phyloP scores from a whole-genome alignment of 371 early-diverging fungal species.

The Mortierella sp. region DNA sequence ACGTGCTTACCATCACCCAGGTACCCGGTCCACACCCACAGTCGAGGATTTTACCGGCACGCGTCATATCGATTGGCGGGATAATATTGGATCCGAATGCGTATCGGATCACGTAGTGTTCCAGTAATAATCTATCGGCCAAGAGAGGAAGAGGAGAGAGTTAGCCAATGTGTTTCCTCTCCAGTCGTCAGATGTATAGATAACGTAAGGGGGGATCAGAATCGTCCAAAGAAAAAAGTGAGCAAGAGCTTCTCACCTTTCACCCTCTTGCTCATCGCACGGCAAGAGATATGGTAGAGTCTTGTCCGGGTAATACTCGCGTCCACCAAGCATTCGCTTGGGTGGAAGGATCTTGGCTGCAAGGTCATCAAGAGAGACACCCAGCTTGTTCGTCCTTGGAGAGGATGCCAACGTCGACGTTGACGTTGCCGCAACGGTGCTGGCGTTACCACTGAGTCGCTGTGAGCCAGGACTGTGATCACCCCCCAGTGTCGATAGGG shows the following conservation, averaged over 20 bases:
- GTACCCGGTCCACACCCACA: conserved; percentile 53
- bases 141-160: conserved; percentile 18
- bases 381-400: conserved; percentile 16
- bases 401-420: not conserved
- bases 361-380: conserved; percentile 28
- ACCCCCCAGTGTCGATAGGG: no score
- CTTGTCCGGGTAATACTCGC: conserved; percentile 49
- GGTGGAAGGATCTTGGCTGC: conserved; percentile 42
- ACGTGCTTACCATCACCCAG: conserved; percentile 44
- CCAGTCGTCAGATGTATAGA: not conserved
- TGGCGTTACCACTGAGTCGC: no score
- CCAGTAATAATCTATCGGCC: conserved; percentile 37
- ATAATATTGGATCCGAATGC: conserved; percentile 48
- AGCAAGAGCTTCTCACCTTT: conserved; percentile 22
- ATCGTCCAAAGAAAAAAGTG: not conserved
- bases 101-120: conserved; percentile 52
- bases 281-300: conserved; percentile 51
- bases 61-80: conserved; percentile 35
- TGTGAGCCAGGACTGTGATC: no score
- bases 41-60: conserved; percentile 41
- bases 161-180: no score
- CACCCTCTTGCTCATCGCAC: conserved; percentile 52
- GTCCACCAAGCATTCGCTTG: conserved; percentile 31
- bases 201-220: not conserved
- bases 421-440: not conserved